Base-by-base conservation (phyloP, 257 asterid genomes). In the Nicotiana paniculata region DNA sequence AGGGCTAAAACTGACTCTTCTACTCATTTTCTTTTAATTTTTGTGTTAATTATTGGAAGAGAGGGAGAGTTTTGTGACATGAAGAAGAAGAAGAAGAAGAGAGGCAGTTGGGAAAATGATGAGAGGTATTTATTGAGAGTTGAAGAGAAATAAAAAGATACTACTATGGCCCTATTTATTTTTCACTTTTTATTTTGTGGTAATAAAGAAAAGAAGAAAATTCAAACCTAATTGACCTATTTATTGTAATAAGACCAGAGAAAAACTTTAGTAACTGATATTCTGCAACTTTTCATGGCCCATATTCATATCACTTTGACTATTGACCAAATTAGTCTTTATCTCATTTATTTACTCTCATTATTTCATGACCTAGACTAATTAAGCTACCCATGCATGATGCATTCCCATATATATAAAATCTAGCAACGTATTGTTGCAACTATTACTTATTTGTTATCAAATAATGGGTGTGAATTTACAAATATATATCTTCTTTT, bases 1-100 rank as follows among this genome's bases (percentile, higher is more conserved):
- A 4, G 91, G 91, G 72, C 90, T 90, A 81, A 93, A 88, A 51
- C 78, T 87, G 84, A 92, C 95, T 86, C 93, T 86, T 82, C 57
- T 85, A 78, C 68, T 87, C 85, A 80, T 78, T 82, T 51, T 61
- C 37, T 9, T 15, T 15, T 57, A 0, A 5, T 4, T 62, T 9
- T 43, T 32, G 24, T 70, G 33, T 16, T 28, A 21, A 28, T 28
- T 51, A 1, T n/a, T 35, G 61, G 51, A 80, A 53, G 17, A 39
- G 46, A 35, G 37, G 32, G 39, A 35, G 51, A 17, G 43, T 84
- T 65, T 43, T 55, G 43, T 16, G 57, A 69, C 51, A 55, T n/a
- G 78, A 30, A 35, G 84, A 69, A 28, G 63, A 11, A 21, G 24
- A 21, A 21, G 78, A 30, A 35, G 84, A 69, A 28, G 63, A 11